Evolutionary conservation across 768 basidiomycete species (phyloP), one percentile per base, ranked within the genome.

Genomic region (Bullera alba): DNA sequence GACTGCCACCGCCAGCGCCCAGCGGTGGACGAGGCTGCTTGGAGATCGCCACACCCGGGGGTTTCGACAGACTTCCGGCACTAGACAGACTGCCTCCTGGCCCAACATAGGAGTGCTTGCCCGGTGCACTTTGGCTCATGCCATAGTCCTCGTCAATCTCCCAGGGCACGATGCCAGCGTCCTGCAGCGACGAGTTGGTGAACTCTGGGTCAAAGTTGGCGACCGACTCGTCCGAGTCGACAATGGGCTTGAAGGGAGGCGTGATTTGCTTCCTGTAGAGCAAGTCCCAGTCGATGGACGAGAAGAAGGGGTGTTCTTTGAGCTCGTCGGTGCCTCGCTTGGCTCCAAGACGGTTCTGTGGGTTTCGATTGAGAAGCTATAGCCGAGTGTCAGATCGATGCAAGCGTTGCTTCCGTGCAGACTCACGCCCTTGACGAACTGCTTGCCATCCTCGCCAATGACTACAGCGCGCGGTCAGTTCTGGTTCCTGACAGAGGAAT

Each of bases 161-260:
- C 72, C 69, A 42, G 79, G 85, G 54, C 81, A 79, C 57, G 55
- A 87, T 83, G 15, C 83, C 80, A 45, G 96, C 78, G 69, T 93
- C 86, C n/a, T 88, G 85, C 22, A 82, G 79, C 7, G 62, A 61
- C 1, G 66, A 56, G 39, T 65, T 68, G 3, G 95, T 99, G 74
- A 99, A 99, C 75, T 96, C 91, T 25, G 90, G 88, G 71, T 99
- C 95, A 67, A 99, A 99, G 76, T 96, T 96, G 57, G 83, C 83
- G n/a, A 89, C 90, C 15, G 86, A 89, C 74, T 99, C 95, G 76
- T 99, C 95, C 16, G 89, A 93, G 74, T 96, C 92, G 56, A 99
- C 95, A 54, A 85, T 79, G 21, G 95, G 95, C 70, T 96, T 97
- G 79, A 97, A 99, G 1, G 95, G 95, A 3, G 95, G 93, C 0